Evolutionary conservation across 2,329 filamentous ascomycete species (phyloP).

Genomic region (Raffaelea albimanens): DNA sequence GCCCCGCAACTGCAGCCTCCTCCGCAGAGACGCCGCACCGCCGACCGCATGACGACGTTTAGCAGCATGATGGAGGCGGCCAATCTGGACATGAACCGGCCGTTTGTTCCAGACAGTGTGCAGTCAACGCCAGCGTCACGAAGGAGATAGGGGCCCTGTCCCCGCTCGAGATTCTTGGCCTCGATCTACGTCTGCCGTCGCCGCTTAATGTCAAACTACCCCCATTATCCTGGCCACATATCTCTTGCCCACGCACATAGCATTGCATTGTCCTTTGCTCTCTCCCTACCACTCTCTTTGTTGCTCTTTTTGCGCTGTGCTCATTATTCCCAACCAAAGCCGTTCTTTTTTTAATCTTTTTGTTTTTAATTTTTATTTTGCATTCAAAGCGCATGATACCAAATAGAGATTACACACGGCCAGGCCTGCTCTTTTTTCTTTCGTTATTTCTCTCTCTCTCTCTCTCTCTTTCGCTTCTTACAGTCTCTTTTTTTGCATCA

Average conservation of each 20-base stretch:
- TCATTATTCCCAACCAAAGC: background rate
- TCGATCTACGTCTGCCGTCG: too few species aligned
- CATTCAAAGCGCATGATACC: background rate
- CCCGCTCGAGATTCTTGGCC: too few species aligned
- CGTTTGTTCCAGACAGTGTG: slow-evolving; percentile 27
- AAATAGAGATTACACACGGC: background rate
- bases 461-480: too few species aligned
- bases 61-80: slow-evolving; percentile 44
- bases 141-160: too few species aligned
- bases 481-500: too few species aligned
- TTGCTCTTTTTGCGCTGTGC: background rate
- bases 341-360: background rate
- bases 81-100: slow-evolving; percentile 30
- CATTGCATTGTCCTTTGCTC: too few species aligned
- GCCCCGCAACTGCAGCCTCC: background rate
- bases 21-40: slow-evolving; percentile 6
- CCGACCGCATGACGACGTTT: slow-evolving; percentile 34
- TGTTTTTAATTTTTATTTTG: background rate
- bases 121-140: slow-evolving; percentile 7
- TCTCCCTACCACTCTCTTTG: background rate
- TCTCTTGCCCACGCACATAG: too few species aligned
- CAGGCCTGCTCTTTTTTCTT: too few species aligned
- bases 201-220: too few species aligned
- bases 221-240: too few species aligned
- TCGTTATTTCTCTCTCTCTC: too few species aligned